Base-by-base conservation (phyloP, 371 early-diverging fungal species). In the Umbelopsis sp. region DNA sequence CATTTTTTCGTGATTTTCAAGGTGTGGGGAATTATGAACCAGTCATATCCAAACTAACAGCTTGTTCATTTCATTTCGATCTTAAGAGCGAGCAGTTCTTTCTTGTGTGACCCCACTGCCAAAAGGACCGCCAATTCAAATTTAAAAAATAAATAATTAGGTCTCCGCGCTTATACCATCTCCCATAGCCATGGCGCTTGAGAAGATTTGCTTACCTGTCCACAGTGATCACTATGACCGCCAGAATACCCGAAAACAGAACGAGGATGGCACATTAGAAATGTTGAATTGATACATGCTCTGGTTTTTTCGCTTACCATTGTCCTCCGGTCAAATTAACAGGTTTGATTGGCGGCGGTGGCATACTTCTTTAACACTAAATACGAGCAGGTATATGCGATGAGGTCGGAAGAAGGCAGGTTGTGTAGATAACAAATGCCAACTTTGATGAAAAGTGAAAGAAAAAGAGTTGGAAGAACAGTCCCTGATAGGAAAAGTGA, bases 341-440 rank as follows among this genome's bases (percentile, higher is more conserved):
- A 1, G 57, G 57, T 57, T 57, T 57, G 18, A 57, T 57, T 2
- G 57, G 57, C n/a, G 57, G 57, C 29, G 57, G 57, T 3, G 57
- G 35, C 57, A 57, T 57, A 5, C 18, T 29, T 18, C 20, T 24
- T 51, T 7, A 41, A 41, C 10, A 7, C 10, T 41, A 41, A 12
- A 29, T 51, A 20, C 14, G 52, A 51, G 22, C 24, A 12, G 52
- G 20, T 24, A 11, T 8, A 9, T 25, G 29, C 29, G 29, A 29
- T 1, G 29, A 22, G 52, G 12, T 22, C 22, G 52, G 12, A 25
- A 24, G 52, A 51, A 29, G 25, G 84, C 50, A 68, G 67, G 0
- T 70, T 87, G 4, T 84, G 87, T 52, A 67, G 76, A 20, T 75
- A 84, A 16, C 82, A 85, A 44, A 63, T 72, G 4, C 0, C 24